phyloP scores from a whole-genome alignment of 2,329 filamentous ascomycete genomes.

The Cryphonectria japonica region DNA sequence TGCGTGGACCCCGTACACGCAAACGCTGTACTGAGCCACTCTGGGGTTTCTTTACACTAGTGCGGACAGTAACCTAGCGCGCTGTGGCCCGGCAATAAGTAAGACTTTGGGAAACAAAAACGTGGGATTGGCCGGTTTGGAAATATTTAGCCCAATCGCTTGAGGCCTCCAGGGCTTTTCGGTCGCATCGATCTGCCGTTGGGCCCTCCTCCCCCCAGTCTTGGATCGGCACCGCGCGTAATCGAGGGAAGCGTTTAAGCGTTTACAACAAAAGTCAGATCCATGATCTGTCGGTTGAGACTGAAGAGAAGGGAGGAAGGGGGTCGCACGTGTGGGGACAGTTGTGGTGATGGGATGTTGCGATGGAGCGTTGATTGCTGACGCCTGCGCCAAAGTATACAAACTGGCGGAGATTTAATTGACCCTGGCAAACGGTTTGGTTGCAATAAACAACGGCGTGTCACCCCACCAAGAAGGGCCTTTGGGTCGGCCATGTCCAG shows the following conservation, averaged over 20 bases:
- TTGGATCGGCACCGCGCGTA: too few species aligned
- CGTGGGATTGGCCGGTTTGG: neutral
- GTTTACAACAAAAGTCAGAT: too few species aligned
- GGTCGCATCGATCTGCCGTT: neutral
- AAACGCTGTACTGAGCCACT: conserved; percentile 1
- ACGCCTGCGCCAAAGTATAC: neutral
- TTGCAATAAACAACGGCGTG: too few species aligned
- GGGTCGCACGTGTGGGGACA: neutral
- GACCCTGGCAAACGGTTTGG: too few species aligned
- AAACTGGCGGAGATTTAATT: neutral
- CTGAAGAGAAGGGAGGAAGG: neutral
- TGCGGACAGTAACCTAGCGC: too few species aligned
- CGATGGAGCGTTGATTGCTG: neutral
- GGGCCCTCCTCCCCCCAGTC: too few species aligned
- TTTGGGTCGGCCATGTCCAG: too few species aligned
- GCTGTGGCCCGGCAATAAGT: too few species aligned
- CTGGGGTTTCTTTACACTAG: neutral
- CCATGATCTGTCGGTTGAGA: neutral
- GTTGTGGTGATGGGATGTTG: neutral
- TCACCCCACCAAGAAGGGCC: too few species aligned
- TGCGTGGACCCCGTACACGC: neutral
- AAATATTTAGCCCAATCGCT: neutral
- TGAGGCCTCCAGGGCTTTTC: neutral
- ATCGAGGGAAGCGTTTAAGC: too few species aligned
- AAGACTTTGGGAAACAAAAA: too few species aligned